phyloP scores from a whole-genome alignment of 2,329 filamentous ascomycete species.

The Penicillium olsonii region DNA sequence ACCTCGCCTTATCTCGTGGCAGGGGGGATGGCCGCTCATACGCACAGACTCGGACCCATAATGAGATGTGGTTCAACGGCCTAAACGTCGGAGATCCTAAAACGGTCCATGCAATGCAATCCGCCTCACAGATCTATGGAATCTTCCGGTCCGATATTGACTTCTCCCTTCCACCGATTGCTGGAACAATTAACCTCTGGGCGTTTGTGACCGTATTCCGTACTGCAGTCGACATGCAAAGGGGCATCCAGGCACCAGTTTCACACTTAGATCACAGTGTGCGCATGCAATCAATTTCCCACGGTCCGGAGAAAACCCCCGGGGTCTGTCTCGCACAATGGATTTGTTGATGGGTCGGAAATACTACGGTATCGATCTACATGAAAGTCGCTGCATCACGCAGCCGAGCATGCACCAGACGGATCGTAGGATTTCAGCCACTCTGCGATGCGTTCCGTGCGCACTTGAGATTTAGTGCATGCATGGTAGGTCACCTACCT shows the following conservation, averaged over 20 bases:
- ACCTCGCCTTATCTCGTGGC: background rate
- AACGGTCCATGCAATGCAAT: slow-evolving; percentile 17
- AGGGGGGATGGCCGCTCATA: background rate
- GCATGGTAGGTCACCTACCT: slow-evolving; percentile 27
- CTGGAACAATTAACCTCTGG: background rate
- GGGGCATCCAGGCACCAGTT: background rate
- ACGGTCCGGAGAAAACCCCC: background rate
- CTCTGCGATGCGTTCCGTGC: slow-evolving; percentile 23
- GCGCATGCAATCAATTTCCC: slow-evolving; percentile 6
- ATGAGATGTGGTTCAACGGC: slow-evolving; percentile 22
- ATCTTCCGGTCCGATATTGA: slow-evolving; percentile 10
- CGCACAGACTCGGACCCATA: slow-evolving; percentile 23
- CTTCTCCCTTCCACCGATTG: background rate
- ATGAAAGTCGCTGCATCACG: slow-evolving; percentile 18
- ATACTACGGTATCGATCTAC: slow-evolving; percentile 23
- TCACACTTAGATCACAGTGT: background rate
- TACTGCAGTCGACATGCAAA: slow-evolving; percentile 11
- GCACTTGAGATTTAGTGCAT: slow-evolving; percentile 24
- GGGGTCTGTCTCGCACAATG: slow-evolving; percentile 10
- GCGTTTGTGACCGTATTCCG: slow-evolving; percentile 3
- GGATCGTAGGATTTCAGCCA: slow-evolving; percentile 26
- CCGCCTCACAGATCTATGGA: slow-evolving; percentile 17
- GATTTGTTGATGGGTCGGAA: slow-evolving; percentile 17
- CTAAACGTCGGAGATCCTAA: slow-evolving; percentile 10
- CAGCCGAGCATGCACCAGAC: slow-evolving; percentile 17